Evolutionary conservation across 768 basidiomycete genomes (phyloP).

Genomic region (Suillus subluteus): DNA sequence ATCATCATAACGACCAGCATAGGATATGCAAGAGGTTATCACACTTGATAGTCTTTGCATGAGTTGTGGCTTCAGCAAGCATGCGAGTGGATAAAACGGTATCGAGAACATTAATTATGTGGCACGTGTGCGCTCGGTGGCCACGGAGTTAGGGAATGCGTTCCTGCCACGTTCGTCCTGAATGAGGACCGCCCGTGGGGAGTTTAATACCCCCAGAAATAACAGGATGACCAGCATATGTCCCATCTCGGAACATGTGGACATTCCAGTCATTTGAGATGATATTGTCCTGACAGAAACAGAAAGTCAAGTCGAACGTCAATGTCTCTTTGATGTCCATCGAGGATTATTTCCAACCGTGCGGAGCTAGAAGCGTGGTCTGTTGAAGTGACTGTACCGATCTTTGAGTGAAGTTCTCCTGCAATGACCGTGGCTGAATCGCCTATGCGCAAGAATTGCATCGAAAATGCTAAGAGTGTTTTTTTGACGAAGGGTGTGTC

Average conservation of each 20-base stretch:
- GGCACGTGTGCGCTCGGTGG: background rate
- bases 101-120: background rate
- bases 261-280: background rate
- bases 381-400: no score
- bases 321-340: no score
- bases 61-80: background rate
- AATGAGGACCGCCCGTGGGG: background rate
- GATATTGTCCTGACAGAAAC: background rate
- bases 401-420: no score
- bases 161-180: background rate
- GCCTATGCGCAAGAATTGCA: no score
- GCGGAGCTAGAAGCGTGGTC: no score
- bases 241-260: background rate
- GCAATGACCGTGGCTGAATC: no score
- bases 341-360: no score
- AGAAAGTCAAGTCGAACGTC: background rate
- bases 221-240: background rate
- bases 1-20: background rate
- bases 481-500: no score
- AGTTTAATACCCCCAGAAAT: background rate
- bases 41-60: accelerated
- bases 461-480: no score
- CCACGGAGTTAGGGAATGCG: background rate
- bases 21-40: background rate
- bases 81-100: background rate